phyloP scores from a whole-genome alignment of 345 rosid species.

The Mercurialis annua region DNA sequence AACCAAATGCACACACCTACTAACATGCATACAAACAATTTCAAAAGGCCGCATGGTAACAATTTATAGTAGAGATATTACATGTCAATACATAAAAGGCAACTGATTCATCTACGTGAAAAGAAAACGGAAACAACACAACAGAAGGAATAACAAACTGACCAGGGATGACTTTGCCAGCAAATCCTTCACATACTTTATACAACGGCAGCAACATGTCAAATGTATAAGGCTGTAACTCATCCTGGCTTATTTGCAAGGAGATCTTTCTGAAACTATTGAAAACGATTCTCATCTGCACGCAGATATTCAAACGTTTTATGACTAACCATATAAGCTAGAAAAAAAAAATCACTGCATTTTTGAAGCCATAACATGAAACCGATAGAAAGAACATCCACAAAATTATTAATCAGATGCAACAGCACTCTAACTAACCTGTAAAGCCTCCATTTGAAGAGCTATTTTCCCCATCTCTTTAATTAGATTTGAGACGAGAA shows the following conservation, averaged over 20 bases:
- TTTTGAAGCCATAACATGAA: not conserved
- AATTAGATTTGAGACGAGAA: slow-evolving; percentile 54
- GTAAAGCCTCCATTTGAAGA: slow-evolving; percentile 63
- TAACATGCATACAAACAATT: too few species aligned
- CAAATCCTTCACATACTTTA: slow-evolving; percentile 85
- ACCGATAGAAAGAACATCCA: not conserved
- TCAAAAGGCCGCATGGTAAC: too few species aligned
- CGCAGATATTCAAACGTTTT: slow-evolving; percentile 15
- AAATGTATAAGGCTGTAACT: slow-evolving; percentile 43
- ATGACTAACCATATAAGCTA: not conserved
- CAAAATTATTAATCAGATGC: not conserved
- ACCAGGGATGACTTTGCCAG: slow-evolving; percentile 76
- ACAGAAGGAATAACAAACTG: slow-evolving; percentile 12
- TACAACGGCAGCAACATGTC: slow-evolving; percentile 67
- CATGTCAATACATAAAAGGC: too few species aligned
- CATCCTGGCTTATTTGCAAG: slow-evolving; percentile 41
- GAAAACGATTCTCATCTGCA: slow-evolving; percentile 72
- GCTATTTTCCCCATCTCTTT: slow-evolving; percentile 76
- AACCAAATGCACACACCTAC: too few species aligned
- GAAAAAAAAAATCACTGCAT: not conserved
- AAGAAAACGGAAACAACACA: not conserved
- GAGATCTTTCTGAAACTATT: slow-evolving; percentile 45
- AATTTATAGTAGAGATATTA: too few species aligned
- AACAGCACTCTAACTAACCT: slow-evolving; percentile 45
- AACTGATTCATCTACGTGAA: not conserved